Base-by-base conservation (phyloP, 129 eudicot species). In the Silybum marianum region DNA sequence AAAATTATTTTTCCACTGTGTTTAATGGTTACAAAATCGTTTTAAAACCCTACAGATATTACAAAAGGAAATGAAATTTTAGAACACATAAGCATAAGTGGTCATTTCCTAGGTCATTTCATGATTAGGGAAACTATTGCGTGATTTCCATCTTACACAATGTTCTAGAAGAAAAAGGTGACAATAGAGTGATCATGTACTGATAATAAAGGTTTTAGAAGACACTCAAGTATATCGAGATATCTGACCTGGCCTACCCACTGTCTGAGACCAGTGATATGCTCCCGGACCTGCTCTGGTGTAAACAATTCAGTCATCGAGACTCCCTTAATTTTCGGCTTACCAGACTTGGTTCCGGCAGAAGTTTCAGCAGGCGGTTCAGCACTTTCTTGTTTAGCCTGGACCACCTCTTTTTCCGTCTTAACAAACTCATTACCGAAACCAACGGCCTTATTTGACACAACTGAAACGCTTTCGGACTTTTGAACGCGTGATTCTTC, bases 231-330 rank as follows among this genome's bases (percentile, higher is more conserved):
- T 19, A 83, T 38, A 76, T 36, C 19, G 36, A 51, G 23, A 69
- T 68, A 26, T 22, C 91, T 69, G 74, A 95, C 99, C 99, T 95
- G 99, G 85, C 99, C 99, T 48, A 95, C 92, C 99, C 99, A 95
- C 88, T 85, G 97, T 76, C 97, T 89, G 78, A 95, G 97, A 84
- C 99, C 93, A 9, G 60, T 82, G 68, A 95, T 95, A 80, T 95
- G 99, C 88, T 95, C 94, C 77, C 91, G 86, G 66, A 90, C 93
- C 89, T 92, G 94, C 81, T 90, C 97, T 7, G 97, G 97, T 40
- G 99, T 90, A 85, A 95, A 95, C 84, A 95, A 76, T 81, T 95
- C 99, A 7, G 80, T 90, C 93, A 95, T 74, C 21, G 99, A 95
- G 60, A 95, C 99, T 76, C 97, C 99, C 82, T 86, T 91, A 60